phyloP scores from a whole-genome alignment of 192 early-diverging fungal species.

The Pecoramyces ruminantium region DNA sequence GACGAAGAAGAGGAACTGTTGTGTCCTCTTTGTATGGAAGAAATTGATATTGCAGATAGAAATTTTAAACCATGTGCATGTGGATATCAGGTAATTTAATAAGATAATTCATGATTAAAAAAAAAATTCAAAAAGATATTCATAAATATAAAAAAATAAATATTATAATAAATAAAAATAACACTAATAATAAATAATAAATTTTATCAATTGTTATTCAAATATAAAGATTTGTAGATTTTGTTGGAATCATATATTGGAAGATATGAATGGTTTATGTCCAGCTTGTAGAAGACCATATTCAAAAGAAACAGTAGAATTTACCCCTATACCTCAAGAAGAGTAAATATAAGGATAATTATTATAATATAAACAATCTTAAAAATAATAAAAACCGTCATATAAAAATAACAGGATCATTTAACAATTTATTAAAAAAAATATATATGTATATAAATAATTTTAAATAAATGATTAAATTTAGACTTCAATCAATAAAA shows the following conservation, averaged over 20 bases:
- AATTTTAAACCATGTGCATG: constrained; percentile 97
- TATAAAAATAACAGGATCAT: too few species aligned
- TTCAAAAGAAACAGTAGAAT: constrained; percentile 74
- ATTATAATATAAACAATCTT: too few species aligned
- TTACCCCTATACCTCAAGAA: constrained; percentile 63
- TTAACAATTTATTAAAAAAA: too few species aligned
- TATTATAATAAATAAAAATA: too few species aligned
- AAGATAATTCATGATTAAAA: not conserved
- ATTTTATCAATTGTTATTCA: not conserved
- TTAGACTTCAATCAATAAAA: constrained; percentile 46
- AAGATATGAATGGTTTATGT: constrained; percentile 79
- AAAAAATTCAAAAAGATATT: not conserved
- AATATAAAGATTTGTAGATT: constrained; percentile 81
- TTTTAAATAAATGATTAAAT: too few species aligned
- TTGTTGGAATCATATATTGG: constrained; percentile 96
- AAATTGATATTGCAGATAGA: constrained; percentile 88
- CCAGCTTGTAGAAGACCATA: constrained; percentile 88
- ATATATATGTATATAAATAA: too few species aligned
- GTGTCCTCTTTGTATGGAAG: constrained; percentile 97
- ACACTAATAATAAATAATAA: too few species aligned
- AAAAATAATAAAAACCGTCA: too few species aligned
- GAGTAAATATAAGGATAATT: constrained; percentile 41
- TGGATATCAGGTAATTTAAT: constrained; percentile 70
- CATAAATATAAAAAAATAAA: not conserved
- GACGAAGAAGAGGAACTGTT: constrained; percentile 68